Evolutionary conservation across 1,284 basidiomycete species (phyloP).

Genomic region (Ceratorhiza oryzae-sativae): DNA sequence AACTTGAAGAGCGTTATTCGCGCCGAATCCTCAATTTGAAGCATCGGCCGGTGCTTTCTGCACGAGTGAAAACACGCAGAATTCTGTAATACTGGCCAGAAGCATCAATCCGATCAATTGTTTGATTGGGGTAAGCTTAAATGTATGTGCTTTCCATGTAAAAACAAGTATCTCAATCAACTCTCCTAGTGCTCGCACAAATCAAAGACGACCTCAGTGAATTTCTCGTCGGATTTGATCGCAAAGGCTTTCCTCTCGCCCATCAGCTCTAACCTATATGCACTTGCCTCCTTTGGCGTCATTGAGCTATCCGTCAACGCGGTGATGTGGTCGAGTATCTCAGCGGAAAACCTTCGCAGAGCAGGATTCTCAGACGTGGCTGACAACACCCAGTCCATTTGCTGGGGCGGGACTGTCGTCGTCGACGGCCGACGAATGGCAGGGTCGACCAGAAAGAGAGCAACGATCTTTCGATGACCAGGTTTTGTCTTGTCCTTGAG

Average conservation of each 20-base stretch:
- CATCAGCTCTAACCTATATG: conserved; percentile 49
- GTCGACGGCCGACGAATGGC: conserved; percentile 55
- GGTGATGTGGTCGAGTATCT: conserved; percentile 46
- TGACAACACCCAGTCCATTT: conserved; percentile 51
- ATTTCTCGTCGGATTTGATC: background rate
- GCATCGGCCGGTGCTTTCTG: too few species aligned
- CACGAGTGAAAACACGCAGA: too few species aligned
- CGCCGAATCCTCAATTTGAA: too few species aligned
- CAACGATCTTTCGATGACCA: conserved; percentile 60
- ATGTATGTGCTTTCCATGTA: too few species aligned
- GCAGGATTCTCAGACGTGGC: conserved; percentile 35
- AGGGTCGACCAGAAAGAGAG: conserved; percentile 61
- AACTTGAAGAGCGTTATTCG: too few species aligned
- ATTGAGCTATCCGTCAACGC: conserved; percentile 45
- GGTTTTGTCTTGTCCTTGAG: conserved; percentile 55
- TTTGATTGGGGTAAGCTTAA: too few species aligned
- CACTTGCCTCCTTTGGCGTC: conserved; percentile 48
- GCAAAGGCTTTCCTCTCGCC: conserved; percentile 46
- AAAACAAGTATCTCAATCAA: too few species aligned
- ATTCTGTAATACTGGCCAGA: too few species aligned
- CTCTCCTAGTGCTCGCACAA: conserved; percentile 19
- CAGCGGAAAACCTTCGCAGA: conserved; percentile 43
- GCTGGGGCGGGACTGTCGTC: conserved; percentile 56
- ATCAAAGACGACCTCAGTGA: background rate
- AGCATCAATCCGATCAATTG: too few species aligned